Conservation (phyloP, 2,329 filamentous ascomycete species). For the Mariannaea elegans region DNA sequence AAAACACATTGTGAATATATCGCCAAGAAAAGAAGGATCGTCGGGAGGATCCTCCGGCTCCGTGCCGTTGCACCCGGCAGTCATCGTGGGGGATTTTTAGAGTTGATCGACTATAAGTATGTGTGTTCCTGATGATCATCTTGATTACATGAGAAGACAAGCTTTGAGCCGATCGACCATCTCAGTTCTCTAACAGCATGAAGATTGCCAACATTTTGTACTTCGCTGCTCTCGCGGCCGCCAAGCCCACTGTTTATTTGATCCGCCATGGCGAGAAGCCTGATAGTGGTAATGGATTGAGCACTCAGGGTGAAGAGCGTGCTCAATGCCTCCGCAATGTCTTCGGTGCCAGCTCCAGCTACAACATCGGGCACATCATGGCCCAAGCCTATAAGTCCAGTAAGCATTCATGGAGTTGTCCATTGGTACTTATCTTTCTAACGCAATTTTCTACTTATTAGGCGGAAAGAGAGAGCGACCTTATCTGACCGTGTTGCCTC, state of each 20-base stretch:
- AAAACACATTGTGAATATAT: background rate
- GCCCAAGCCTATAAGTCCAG: conserved; percentile 61
- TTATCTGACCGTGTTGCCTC: conserved; percentile 64
- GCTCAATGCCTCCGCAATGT: conserved; percentile 67
- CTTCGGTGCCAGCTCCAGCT: conserved; percentile 60
- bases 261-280: conserved; percentile 74
- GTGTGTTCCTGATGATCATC: background rate
- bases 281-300: conserved; percentile 59
- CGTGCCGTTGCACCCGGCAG: background rate
- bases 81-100: background rate
- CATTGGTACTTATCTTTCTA: background rate
- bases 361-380: conserved; percentile 67
- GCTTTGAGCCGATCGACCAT: background rate
- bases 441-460: conserved; percentile 26
- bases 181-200: conserved; percentile 23
- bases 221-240: conserved; percentile 31
- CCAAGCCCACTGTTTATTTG: conserved; percentile 63
- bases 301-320: conserved; percentile 59
- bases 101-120: background rate
- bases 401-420: conserved; percentile 28
- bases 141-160: background rate
- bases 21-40: background rate
- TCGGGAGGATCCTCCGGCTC: background rate
- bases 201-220: conserved; percentile 28
- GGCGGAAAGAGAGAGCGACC: conserved; percentile 63